A percentile compares a stretch with the other conserved stretches of the same genome.
phyloP scores from a whole-genome alignment of 371 early-diverging fungal genomes.

The Apophysomyces trapeziformis region DNA sequence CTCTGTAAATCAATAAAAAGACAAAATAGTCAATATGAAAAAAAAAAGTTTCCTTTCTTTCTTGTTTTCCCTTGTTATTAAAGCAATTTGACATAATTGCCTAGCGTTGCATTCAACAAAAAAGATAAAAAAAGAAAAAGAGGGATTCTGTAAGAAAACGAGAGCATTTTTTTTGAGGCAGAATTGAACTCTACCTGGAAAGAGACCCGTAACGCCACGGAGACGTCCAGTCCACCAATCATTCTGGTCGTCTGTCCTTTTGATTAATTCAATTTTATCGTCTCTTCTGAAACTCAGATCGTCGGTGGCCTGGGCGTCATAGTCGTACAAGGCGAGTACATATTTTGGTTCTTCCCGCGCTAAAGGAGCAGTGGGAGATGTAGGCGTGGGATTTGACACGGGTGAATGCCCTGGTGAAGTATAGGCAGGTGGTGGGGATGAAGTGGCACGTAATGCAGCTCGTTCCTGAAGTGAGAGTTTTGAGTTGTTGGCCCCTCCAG shows the following conservation, averaged over 20 bases:
- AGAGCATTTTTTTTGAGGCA: too few relatives aligned
- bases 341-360: conserved; percentile 22
- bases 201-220: conserved; percentile 61
- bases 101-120: too few relatives aligned
- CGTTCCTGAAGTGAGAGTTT: conserved; percentile 45
- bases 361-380: conserved; percentile 20
- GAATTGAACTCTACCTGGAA: conserved; percentile 56
- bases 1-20: conserved; percentile 4
- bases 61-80: too few relatives aligned
- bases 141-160: too few relatives aligned
- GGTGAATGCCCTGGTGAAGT: conserved; percentile 6
- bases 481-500: conserved; percentile 41
- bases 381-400: conserved; percentile 12
- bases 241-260: conserved; percentile 58
- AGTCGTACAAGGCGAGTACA: conserved; percentile 74
- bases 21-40: conserved; percentile 2
- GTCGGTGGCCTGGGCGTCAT: conserved; percentile 68
- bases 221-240: conserved; percentile 81
- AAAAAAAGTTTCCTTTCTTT: not conserved
- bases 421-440: conserved; percentile 19
- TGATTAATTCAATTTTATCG: conserved; percentile 68
- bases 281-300: conserved; percentile 70
- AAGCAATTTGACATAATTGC: too few relatives aligned
- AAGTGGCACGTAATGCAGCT: conserved; percentile 34
- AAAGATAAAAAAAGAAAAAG: too few relatives aligned